Evolutionary conservation across 2,329 filamentous ascomycete species (phyloP).

Genomic region (Conoideocrella luteorostrata): DNA sequence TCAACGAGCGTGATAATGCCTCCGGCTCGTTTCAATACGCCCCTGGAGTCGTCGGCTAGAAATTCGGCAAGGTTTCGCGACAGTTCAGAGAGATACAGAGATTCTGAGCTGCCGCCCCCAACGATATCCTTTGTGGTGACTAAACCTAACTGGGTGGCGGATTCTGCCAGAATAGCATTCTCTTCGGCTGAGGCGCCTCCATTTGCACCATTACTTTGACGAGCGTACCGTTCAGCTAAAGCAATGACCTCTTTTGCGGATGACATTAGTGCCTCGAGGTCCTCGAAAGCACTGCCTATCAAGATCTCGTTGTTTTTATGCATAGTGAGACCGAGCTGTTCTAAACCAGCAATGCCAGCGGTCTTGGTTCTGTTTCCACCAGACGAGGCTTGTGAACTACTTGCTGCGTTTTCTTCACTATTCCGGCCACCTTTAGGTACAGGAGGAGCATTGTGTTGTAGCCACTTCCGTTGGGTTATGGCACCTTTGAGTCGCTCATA

Average conservation of each 20-base stretch:
- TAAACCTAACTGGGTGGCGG: constrained; percentile 70
- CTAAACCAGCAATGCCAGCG: constrained; percentile 86
- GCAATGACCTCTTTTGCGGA: constrained; percentile 95
- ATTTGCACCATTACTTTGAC: constrained; percentile 54
- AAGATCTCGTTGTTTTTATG: constrained; percentile 89
- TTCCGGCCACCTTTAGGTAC: constrained; percentile 57
- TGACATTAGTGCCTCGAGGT: constrained; percentile 93
- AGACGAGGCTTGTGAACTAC: constrained; percentile 17
- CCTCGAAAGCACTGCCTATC: constrained; percentile 91
- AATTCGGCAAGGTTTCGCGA: constrained; percentile 83
- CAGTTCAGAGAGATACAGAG: constrained; percentile 82
- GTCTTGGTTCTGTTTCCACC: constrained; percentile 44
- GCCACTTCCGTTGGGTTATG: constrained; percentile 90
- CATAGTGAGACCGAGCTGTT: constrained; percentile 75
- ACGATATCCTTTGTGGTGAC: constrained; percentile 96
- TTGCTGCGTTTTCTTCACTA: constrained; percentile 29
- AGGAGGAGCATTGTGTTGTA: constrained; percentile 82
- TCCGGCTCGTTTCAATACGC: constrained; percentile 70
- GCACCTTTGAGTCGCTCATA: constrained; percentile 82
- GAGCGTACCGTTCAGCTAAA: constrained; percentile 80
- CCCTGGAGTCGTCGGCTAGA: constrained; percentile 75
- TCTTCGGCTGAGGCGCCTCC: constrained; percentile 62
- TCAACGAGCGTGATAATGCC: constrained; percentile 88
- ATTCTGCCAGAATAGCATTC: constrained; percentile 70
- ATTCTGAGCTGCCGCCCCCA: constrained; percentile 66